Conservation (phyloP, 495 filamentous ascomycete species). For the Tuber aestivum region DNA sequence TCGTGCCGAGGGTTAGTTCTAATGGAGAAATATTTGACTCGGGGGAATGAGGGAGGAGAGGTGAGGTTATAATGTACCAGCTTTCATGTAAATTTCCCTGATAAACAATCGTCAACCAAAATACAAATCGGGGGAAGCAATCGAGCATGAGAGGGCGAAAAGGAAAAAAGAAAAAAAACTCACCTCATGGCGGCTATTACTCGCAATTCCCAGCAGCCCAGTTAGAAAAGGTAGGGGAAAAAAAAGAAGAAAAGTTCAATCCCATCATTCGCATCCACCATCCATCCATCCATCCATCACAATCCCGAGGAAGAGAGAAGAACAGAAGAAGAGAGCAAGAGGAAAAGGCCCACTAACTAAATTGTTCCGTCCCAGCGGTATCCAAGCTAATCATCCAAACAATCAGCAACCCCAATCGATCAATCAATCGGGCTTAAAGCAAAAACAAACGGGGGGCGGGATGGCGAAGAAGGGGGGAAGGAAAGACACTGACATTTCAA, state of each 20-base stretch:
- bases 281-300: background rate
- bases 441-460: background rate
- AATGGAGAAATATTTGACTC: conserved; percentile 7
- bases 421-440: background rate
- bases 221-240: conserved; percentile 11
- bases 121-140: background rate
- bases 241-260: conserved; percentile 39
- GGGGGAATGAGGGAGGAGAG: background rate
- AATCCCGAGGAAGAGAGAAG: background rate
- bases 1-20: conserved; percentile 4
- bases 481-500: conserved; percentile 73
- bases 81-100: conserved; percentile 94
- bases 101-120: conserved; percentile 27
- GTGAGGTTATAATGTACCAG: conserved; percentile 41
- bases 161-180: conserved; percentile 31
- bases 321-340: background rate
- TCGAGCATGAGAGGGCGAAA: conserved; percentile 16
- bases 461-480: background rate
- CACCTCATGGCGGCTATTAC: conserved; percentile 64
- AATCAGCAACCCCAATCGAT: conserved; percentile 6
- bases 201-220: conserved; percentile 4
- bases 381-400: conserved; percentile 59
- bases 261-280: conserved; percentile 31
- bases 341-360: conserved; percentile 60
- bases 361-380: conserved; percentile 96